Evolutionary conservation across 192 early-diverging fungal genomes (phyloP).

Genomic region (Lunasporangiospora selenospora): DNA sequence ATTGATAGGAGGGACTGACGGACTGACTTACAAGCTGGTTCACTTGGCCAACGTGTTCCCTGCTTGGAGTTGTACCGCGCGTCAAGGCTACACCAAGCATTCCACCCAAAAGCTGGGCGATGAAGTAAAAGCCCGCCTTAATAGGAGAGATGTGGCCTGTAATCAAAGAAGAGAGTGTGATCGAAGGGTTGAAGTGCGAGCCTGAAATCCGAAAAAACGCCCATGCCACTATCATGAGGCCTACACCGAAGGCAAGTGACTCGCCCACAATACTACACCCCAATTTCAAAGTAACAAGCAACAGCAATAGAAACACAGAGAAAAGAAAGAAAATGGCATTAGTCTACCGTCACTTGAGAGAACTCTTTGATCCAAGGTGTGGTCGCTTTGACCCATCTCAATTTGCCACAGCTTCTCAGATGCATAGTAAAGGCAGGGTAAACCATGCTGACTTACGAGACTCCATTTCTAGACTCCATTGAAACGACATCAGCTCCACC

Average conservation of each 20-base stretch:
- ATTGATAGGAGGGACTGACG: too few relatives aligned
- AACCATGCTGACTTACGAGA: too few relatives aligned
- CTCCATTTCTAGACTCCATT: too few relatives aligned
- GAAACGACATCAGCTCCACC: slow-evolving; percentile 45
- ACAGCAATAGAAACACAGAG: too few relatives aligned
- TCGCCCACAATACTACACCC: slow-evolving; percentile 15
- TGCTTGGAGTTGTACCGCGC: slow-evolving; percentile 30
- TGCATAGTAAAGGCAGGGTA: too few relatives aligned
- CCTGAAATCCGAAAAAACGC: slow-evolving; percentile 63
- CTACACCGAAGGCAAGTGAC: slow-evolving; percentile 55
- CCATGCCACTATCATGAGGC: slow-evolving; percentile 51
- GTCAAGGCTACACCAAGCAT: slow-evolving; percentile 52
- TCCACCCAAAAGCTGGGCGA: slow-evolving; percentile 65
- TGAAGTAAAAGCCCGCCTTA: slow-evolving; percentile 56
- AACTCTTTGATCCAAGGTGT: too few relatives aligned
- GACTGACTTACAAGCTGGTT: slow-evolving; percentile 25
- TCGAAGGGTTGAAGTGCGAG: slow-evolving; percentile 69
- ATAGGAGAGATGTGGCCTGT: slow-evolving; percentile 55
- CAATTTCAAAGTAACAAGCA: too few relatives aligned
- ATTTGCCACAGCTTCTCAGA: too few relatives aligned
- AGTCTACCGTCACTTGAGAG: too few relatives aligned
- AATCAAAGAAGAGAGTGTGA: slow-evolving; percentile 62
- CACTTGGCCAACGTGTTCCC: slow-evolving; percentile 4
- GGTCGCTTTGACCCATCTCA: too few relatives aligned
- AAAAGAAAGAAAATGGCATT: too few relatives aligned